A percentile compares a stretch with the other conserved stretches of the same genome.
phyloP scores from a whole-genome alignment of 2,329 filamentous ascomycete species.

The Lecanicillium sp. region DNA sequence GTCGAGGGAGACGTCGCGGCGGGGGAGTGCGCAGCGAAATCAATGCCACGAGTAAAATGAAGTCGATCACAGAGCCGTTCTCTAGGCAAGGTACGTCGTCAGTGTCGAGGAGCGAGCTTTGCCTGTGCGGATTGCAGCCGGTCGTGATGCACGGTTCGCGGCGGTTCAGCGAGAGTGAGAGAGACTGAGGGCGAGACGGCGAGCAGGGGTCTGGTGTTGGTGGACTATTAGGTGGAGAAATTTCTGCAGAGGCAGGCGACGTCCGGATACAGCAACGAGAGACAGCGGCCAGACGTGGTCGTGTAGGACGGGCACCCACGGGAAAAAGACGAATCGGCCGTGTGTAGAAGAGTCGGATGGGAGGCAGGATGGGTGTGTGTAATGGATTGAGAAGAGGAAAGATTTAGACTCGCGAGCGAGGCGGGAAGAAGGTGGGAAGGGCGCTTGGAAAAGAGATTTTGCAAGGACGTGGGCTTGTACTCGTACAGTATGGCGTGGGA shows the following conservation, averaged over 20 bases:
- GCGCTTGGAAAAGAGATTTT: background rate
- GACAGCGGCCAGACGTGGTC: too few relatives aligned
- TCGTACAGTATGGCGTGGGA: background rate
- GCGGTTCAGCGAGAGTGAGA: too few relatives aligned
- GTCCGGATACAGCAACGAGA: too few relatives aligned
- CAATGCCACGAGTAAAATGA: background rate
- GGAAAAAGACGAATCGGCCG: constrained; percentile 1
- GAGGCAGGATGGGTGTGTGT: background rate
- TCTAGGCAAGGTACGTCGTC: too few relatives aligned
- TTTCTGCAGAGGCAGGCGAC: too few relatives aligned
- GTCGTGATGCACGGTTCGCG: background rate
- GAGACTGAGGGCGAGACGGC: too few relatives aligned
- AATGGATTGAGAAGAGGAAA: constrained; percentile 15
- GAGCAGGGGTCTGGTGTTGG: too few relatives aligned
- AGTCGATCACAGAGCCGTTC: background rate
- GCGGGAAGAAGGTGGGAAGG: background rate
- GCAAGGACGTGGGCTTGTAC: background rate
- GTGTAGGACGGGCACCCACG: too few relatives aligned
- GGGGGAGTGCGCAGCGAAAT: background rate
- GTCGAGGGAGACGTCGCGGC: background rate
- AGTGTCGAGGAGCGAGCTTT: too few relatives aligned
- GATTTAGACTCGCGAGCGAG: background rate
- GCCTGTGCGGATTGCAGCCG: background rate
- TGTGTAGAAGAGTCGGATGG: background rate
- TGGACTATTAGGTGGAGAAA: too few relatives aligned